These are phyloP conservation scores for Zygosaccharomyces siamensis DNA, from an alignment of 805 yeast species.

Conservation along the genomic window DNA sequence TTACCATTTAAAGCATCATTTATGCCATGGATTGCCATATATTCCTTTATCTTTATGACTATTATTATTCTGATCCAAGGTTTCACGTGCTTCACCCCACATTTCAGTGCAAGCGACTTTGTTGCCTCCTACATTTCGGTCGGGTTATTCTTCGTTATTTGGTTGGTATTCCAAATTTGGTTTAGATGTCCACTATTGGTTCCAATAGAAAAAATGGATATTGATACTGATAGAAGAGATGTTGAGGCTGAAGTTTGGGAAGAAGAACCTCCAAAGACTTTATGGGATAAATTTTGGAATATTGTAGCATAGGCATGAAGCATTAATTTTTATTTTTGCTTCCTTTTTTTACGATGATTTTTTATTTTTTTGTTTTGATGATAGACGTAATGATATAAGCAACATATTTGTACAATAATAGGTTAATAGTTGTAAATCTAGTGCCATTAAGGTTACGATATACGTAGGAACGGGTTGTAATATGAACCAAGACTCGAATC, in stretches of 20 bases:
- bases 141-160: slow-evolving; percentile 51
- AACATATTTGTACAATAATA: background rate
- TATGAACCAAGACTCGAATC: background rate
- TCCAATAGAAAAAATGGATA: slow-evolving; percentile 59
- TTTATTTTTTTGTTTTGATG: background rate
- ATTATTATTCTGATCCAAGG: slow-evolving; percentile 70
- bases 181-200: slow-evolving; percentile 46
- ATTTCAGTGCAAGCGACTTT: slow-evolving; percentile 50
- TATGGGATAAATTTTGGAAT: slow-evolving; percentile 55
- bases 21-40: slow-evolving; percentile 66
- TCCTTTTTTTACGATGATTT: background rate
- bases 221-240: slow-evolving; percentile 61
- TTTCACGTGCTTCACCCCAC: slow-evolving; percentile 53
- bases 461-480: background rate
- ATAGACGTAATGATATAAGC: background rate
- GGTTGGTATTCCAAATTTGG: slow-evolving; percentile 50
- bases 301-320: slow-evolving; percentile 30
- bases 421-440: background rate
- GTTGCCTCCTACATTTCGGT: slow-evolving; percentile 70
- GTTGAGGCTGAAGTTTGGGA: slow-evolving; percentile 58
- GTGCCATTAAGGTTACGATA: background rate
- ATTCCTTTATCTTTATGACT: slow-evolving; percentile 50
- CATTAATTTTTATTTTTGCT: background rate
- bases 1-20: slow-evolving; percentile 70
- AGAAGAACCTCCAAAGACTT: slow-evolving; percentile 42